Evolutionary conservation across 441 rosid species (phyloP), one percentile per base, ranked within the genome.

Genomic region (Biscutella laevigata): DNA sequence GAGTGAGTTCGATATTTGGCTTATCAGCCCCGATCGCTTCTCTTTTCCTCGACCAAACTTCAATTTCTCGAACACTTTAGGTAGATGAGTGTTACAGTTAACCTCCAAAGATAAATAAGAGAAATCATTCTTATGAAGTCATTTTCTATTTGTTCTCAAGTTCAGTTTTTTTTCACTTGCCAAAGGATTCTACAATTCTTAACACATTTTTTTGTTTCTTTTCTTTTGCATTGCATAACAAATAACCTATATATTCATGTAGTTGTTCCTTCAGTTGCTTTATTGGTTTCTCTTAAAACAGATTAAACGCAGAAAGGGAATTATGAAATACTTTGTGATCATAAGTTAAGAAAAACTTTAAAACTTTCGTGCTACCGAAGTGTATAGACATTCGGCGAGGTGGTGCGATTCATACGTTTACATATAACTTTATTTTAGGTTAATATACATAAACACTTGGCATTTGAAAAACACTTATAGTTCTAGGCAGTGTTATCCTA

Each of bases 341-440:
- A 9, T 46, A 16, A 6, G 24, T 25, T 25, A 4, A 25, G 14
- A 36, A 13, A 45, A 26, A 17, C 53, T 35, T 12, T n/a, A 45
- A 19, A 37, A 46, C 46, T 34, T 34, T 34, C 35, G 35, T 16
- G 10, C 13, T 14, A 24, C 34, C 5, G 19, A 48, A 59, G 56
- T 25, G 19, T 59, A 28, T 32, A 22, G 16, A 51, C 53, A 17
- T 34, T 42, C 46, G 14, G 33, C 10, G 9, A n/a, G 30, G 42
- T 22, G 35, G 2, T 6, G 34, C 38, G 6, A 36, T 32, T 3
- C 27, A 21, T 22, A 28, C 41, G 37, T n/a, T 21, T 27, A 29
- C 54, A 45, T 27, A 19, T n/a, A 28, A 27, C 20, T 45, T 62
- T 62, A 62, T 62, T 53, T 3, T 44, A 53, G 28, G 27, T 35